Percentiles rank a stretch among this genome's conserved stretches.
Conservation (phyloP, 257 asterid species). For the Scutellaria barbata region DNA sequence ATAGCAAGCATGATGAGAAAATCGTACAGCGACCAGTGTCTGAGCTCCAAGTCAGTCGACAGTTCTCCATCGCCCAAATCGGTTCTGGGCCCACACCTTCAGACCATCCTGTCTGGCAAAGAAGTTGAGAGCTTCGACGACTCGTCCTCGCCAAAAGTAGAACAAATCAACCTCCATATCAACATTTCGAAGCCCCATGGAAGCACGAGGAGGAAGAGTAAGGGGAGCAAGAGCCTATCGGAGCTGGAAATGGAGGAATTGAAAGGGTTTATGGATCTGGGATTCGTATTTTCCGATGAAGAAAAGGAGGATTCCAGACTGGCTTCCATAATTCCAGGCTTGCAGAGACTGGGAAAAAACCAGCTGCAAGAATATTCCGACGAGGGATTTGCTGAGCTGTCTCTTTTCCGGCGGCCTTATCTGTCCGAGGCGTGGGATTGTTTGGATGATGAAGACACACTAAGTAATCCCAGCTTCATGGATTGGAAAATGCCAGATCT, state of each 20-base stretch:
- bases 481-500: no score
- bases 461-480: conserved; percentile 53
- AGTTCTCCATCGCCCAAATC: conserved; percentile 53
- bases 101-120: conserved; percentile 70
- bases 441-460: conserved; percentile 37
- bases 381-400: background rate
- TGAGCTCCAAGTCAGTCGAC: conserved; percentile 41
- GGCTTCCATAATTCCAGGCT: conserved; percentile 67
- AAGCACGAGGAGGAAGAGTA: background rate
- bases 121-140: conserved; percentile 42
- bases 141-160: background rate
- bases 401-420: conserved; percentile 41
- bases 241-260: conserved; percentile 76
- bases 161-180: no score
- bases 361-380: no score
- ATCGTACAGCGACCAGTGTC: conserved; percentile 57
- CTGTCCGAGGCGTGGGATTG: conserved; percentile 49
- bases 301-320: conserved; percentile 56
- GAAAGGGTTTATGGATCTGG: conserved; percentile 87
- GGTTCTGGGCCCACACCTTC: conserved; percentile 57
- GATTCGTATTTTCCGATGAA: conserved; percentile 68
- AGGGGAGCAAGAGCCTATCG: conserved; percentile 54
- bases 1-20: conserved; percentile 48
- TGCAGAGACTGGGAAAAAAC: conserved; percentile 49
- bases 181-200: background rate